Conservation (phyloP, 768 basidiomycete genomes). For the Rhizopogon salebrosus region DNA sequence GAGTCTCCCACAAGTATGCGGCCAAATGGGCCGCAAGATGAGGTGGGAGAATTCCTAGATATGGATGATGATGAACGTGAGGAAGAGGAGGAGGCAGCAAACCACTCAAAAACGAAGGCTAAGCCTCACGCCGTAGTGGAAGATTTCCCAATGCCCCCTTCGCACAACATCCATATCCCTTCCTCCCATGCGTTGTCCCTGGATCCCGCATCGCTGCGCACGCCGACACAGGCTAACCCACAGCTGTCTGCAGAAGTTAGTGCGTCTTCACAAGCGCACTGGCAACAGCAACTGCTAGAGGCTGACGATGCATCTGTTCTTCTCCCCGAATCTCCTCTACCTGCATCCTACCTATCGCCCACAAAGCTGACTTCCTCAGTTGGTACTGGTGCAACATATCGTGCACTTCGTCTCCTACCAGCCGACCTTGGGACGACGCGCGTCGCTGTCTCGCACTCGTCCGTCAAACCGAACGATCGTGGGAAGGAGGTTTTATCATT, state of each 20-base stretch:
- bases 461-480: conserved; percentile 83
- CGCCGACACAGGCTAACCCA: conserved; percentile 15
- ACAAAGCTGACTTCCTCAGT: conserved; percentile 17
- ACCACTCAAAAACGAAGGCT: conserved; percentile 9
- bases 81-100: conserved; percentile 12
- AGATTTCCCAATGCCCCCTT: conserved; percentile 48
- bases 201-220: conserved; percentile 1
- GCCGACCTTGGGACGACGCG: conserved; percentile 70
- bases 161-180: conserved; percentile 13
- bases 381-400: conserved; percentile 44
- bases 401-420: conserved; percentile 65
- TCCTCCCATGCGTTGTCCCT: conserved; percentile 4
- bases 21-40: conserved; percentile 13
- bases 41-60: conserved; percentile 61
- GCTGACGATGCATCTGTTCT: conserved; percentile 13
- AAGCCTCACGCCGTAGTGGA: conserved; percentile 41
- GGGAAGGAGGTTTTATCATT: conserved; percentile 93
- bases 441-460: conserved; percentile 71
- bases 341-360: conserved; percentile 25
- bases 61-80: conserved; percentile 38
- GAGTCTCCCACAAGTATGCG: conserved; percentile 8
- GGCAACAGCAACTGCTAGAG: conserved; percentile 16
- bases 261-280: conserved; percentile 17
- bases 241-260: conserved; percentile 11
- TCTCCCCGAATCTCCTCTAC: conserved; percentile 25